Conservation (phyloP, 2,329 filamentous ascomycete species). For the Elsinoe perseae region DNA sequence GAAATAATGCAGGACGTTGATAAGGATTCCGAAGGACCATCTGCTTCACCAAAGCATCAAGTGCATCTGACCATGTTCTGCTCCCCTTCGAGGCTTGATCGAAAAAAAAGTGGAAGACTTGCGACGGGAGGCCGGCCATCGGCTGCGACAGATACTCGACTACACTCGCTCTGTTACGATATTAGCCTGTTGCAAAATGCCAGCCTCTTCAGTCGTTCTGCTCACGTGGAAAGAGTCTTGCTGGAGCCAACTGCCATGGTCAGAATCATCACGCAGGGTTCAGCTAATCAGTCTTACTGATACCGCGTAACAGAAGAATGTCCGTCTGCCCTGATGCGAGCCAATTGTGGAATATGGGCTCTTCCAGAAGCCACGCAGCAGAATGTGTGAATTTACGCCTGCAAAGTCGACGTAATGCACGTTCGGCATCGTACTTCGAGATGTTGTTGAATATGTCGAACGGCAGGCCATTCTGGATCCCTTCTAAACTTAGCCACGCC, state of each 20-base stretch:
- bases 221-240: not conserved
- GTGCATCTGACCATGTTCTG: not conserved
- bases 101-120: conserved; percentile 1
- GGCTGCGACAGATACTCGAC: not conserved
- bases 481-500: not conserved
- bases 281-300: not conserved
- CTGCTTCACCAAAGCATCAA: conserved; percentile 3
- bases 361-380: not conserved
- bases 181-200: no score
- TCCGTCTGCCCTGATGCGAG: no score
- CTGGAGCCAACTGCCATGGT: conserved; percentile 2
- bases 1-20: not conserved
- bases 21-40: not conserved
- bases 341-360: not conserved
- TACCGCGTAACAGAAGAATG: conserved; percentile 1
- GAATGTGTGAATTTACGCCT: not conserved
- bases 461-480: not conserved
- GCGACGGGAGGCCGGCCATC: not conserved
- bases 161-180: not conserved
- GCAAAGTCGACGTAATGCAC: not conserved
- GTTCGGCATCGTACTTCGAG: not conserved
- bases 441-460: not conserved
- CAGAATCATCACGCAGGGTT: not conserved
- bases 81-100: not conserved
- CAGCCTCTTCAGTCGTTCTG: not conserved